A percentile compares a stretch with the other conserved stretches of the same genome.
phyloP scores from a whole-genome alignment of 805 yeast genomes.

The Lipomyces starkeyi region DNA sequence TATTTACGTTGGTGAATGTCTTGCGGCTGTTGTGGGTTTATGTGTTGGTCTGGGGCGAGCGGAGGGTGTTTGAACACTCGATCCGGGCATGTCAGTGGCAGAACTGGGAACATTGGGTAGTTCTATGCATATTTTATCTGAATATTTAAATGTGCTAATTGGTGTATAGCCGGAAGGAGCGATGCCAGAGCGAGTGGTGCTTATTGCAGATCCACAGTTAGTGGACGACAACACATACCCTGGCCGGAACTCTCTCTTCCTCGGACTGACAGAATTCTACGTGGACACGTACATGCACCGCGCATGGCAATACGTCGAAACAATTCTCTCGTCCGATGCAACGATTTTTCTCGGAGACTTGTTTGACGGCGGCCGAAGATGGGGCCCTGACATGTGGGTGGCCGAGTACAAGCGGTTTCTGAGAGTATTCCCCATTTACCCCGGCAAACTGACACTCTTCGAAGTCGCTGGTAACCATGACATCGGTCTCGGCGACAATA shows the following conservation, averaged over 20 bases:
- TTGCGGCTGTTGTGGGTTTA: constrained; percentile 51
- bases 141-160: not conserved
- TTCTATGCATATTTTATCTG: not conserved
- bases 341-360: constrained; percentile 86
- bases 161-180: constrained; percentile 28
- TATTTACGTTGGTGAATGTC: constrained; percentile 34
- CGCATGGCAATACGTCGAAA: constrained; percentile 68
- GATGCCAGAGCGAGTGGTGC: constrained; percentile 27
- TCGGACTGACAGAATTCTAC: constrained; percentile 62
- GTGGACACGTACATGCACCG: constrained; percentile 81
- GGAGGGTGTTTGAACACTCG: constrained; percentile 55
- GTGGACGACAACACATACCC: constrained; percentile 91
- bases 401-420: constrained; percentile 73
- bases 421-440: constrained; percentile 62
- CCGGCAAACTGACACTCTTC: constrained; percentile 45
- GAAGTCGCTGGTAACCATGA: constrained; percentile 90
- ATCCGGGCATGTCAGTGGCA: constrained; percentile 65
- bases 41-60: constrained; percentile 60
- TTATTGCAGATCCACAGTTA: constrained; percentile 94
- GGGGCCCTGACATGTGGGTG: constrained; percentile 74
- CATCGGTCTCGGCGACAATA: constrained; percentile 85
- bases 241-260: constrained; percentile 58
- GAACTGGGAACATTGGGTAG: constrained; percentile 66
- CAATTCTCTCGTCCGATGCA: constrained; percentile 70
- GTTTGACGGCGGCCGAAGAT: constrained; percentile 93